These are phyloP conservation scores for Geopyxis carbonaria DNA, from an alignment of 495 filamentous ascomycete genomes.

Conservation along the genomic window DNA sequence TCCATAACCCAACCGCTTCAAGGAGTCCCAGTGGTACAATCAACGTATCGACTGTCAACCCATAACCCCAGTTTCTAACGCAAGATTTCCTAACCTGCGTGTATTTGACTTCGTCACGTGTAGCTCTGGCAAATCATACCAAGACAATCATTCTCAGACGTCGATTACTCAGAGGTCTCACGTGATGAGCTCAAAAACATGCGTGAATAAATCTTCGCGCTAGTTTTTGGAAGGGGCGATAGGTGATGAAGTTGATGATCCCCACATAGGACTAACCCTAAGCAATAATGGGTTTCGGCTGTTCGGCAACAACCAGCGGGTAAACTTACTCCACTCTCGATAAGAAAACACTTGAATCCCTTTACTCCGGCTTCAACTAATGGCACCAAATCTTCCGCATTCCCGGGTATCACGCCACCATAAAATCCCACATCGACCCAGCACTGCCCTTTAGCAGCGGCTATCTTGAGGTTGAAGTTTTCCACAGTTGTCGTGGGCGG, in stretches of 20 bases:
- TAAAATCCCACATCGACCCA: conserved; percentile 99
- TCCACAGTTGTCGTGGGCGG: conserved; percentile 84
- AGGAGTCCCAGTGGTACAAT: too few species aligned
- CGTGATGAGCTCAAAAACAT: too few species aligned
- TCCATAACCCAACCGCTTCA: too few species aligned
- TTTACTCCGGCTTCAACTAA: conserved; percentile 72
- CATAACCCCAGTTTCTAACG: too few species aligned
- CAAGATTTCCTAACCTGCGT: too few species aligned
- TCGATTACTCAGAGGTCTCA: too few species aligned
- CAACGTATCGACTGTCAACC: too few species aligned
- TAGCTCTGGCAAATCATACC: too few species aligned
- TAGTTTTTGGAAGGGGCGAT: background rate
- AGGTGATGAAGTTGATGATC: background rate
- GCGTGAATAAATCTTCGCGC: background rate
- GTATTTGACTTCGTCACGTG: too few species aligned
- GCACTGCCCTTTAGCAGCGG: conserved; percentile 73
- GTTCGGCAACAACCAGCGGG: background rate
- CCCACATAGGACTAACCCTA: too few species aligned
- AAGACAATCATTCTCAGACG: too few species aligned
- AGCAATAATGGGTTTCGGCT: too few species aligned
- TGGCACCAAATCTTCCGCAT: conserved; percentile 58
- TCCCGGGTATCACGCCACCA: conserved; percentile 86
- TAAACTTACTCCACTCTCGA: conserved; percentile 75
- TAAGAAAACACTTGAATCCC: conserved; percentile 95
- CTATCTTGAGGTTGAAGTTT: conserved; percentile 66